Conservation (phyloP, 345 rosid species). For the Gossypium australe region DNA sequence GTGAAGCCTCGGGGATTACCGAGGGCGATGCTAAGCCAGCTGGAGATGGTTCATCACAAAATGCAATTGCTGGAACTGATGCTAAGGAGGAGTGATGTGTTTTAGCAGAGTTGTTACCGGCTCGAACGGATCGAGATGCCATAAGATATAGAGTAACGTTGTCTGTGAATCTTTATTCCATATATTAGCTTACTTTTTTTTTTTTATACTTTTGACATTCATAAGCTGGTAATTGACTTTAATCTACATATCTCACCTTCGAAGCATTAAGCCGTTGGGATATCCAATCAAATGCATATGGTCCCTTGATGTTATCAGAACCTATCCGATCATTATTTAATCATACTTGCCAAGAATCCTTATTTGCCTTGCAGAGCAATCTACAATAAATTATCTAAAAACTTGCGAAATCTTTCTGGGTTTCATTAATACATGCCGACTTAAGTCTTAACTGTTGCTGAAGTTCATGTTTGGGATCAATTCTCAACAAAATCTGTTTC, state of each 20-base stretch:
- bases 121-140: neutral
- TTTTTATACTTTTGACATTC: no score
- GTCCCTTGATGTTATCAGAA: neutral
- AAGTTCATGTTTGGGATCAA: no score
- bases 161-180: constrained; percentile 2
- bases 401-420: no score
- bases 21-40: constrained; percentile 41
- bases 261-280: neutral
- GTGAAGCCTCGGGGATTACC: constrained; percentile 36
- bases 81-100: constrained; percentile 30
- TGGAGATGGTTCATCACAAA: constrained; percentile 40
- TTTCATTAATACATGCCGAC: no score
- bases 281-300: constrained; percentile 11
- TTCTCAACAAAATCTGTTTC: no score
- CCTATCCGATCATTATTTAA: no score
- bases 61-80: constrained; percentile 14
- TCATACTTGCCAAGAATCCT: no score
- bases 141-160: constrained; percentile 10
- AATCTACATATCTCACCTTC: no score
- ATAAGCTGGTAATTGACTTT: neutral
- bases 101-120: neutral
- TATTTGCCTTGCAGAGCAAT: no score
- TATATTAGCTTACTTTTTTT: neutral
- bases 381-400: no score
- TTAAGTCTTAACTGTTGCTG: no score